A percentile compares a stretch with the other conserved stretches of the same genome.
Evolutionary conservation across 2,329 filamentous ascomycete species (phyloP).

Genomic region (Pezicula rhizophila): DNA sequence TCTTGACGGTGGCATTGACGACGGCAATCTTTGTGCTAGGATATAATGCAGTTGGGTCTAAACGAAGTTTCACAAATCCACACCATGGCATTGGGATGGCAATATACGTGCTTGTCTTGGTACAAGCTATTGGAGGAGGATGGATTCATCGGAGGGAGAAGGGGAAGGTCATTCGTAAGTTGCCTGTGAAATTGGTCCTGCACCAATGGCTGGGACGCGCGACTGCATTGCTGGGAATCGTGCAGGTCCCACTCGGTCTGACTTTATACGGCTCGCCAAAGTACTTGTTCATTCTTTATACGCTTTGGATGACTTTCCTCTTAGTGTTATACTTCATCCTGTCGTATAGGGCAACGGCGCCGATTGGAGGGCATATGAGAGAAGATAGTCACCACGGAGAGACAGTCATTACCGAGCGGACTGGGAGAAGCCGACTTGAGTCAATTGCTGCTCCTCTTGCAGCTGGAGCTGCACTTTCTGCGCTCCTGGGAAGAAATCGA

Average conservation of each 20-base stretch:
- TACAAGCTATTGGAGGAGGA: constrained; percentile 66
- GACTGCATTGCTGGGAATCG: constrained; percentile 74
- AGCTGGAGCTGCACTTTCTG: constrained; percentile 51
- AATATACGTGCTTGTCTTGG: constrained; percentile 65
- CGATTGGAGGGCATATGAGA: constrained; percentile 29
- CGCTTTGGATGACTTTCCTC: constrained; percentile 69
- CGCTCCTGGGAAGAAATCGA: constrained; percentile 38
- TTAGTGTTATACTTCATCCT: constrained; percentile 74
- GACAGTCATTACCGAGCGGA: constrained; percentile 40
- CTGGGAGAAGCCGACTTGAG: constrained; percentile 35
- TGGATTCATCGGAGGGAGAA: constrained; percentile 40
- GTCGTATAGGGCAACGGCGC: constrained; percentile 61
- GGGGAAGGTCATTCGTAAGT: constrained; percentile 40
- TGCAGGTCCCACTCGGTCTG: constrained; percentile 82
- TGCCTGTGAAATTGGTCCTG: constrained; percentile 35
- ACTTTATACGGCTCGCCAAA: constrained; percentile 89
- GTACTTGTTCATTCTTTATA: constrained; percentile 77
- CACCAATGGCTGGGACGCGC: constrained; percentile 84
- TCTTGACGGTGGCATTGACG: constrained; percentile 60
- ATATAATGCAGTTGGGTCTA: constrained; percentile 71
- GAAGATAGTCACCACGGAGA: constrained; percentile 27
- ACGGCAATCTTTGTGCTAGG: constrained; percentile 70
- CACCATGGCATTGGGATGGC: constrained; percentile 81
- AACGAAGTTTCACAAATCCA: constrained; percentile 68
- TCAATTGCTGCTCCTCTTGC: constrained; percentile 47